Evolutionary conservation across 192 early-diverging fungal genomes (phyloP).

Genomic region (Rhizophlyctis rosea): DNA sequence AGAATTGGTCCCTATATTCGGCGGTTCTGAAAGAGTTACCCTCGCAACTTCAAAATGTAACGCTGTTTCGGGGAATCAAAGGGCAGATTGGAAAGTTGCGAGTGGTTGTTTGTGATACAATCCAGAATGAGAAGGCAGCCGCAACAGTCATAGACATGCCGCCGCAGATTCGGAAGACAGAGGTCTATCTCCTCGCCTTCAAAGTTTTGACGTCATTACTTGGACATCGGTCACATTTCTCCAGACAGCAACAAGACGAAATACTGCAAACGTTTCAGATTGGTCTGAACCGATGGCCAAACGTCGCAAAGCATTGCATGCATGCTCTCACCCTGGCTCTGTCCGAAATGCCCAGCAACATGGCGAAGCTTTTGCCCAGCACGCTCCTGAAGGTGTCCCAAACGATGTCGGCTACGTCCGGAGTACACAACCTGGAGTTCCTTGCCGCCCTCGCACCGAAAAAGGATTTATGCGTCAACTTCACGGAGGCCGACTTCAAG

Average conservation of each 20-base stretch:
- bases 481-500: conserved; percentile 76
- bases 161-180: conserved; percentile 54
- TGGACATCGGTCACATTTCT: conserved; percentile 62
- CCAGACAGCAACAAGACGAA: conserved; percentile 64
- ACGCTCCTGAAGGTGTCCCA: conserved; percentile 76
- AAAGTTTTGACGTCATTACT: conserved; percentile 65
- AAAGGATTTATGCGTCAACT: conserved; percentile 74
- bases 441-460: conserved; percentile 80
- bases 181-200: conserved; percentile 63
- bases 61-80: conserved; percentile 65
- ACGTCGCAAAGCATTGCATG: conserved; percentile 74
- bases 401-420: conserved; percentile 72
- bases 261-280: conserved; percentile 70
- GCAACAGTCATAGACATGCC: conserved; percentile 59
- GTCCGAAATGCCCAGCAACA: conserved; percentile 73
- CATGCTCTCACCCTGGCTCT: conserved; percentile 77
- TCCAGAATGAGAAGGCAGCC: conserved; percentile 53
- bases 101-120: conserved; percentile 53
- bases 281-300: conserved; percentile 68
- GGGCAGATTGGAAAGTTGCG: conserved; percentile 53
- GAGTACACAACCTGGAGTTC: conserved; percentile 88
- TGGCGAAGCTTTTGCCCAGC: conserved; percentile 67
- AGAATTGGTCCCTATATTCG: conserved; percentile 68
- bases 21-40: conserved; percentile 64
- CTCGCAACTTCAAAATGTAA: conserved; percentile 69